Base-by-base conservation (phyloP, 345 rosid genomes). In the Arabis alpina region DNA sequence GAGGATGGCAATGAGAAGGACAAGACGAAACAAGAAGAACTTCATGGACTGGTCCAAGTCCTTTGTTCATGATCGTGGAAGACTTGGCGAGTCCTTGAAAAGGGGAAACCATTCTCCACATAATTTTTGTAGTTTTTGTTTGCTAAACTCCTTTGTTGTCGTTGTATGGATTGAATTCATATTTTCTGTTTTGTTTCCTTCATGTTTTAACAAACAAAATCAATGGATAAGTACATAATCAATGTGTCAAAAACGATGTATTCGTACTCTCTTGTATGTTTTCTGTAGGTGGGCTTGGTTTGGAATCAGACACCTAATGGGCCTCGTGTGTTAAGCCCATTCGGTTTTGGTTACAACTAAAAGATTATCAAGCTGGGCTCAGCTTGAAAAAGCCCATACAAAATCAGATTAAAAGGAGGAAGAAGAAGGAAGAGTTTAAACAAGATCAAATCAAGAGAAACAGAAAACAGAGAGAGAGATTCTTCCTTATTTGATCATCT, bases 21-120 rank as follows among this genome's bases (percentile, higher is more conserved):
- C 28, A 16, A 56, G 39, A 56, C 48, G 34, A 64, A 64, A 23
- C 12, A 64, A 49, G 5, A 65, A 40, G 27, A 28, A 28, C 4
- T 52, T 53, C 6, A 14, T 66, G 16, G 47, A 64, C 36, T 23
- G 53, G 54, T 45, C 54, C 5, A 42, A 28, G 37, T 13, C 24
- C n/a, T 5, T 24, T 50, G 49, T 64, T n/a, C n/a, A 24, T 64
- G 40, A 3, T n/a, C n/a, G 39, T 16, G 12, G 40, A 52, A 39
- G 49, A 40, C 39, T 65, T 27, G 48, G 39, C 30, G 8, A 13
- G 12, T 41, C 16, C 8, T 60, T 59, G 36, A 19, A 39, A 64
- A 36, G 49, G 1, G 16, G 8, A 37, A 49, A 50, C 9, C 15
- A 36, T 14, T 63, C 30, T 36, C 13, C 45, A 19, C 23, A 36